Base-by-base conservation (phyloP, 768 basidiomycete species). In the Leucogyrophana mollusca region DNA sequence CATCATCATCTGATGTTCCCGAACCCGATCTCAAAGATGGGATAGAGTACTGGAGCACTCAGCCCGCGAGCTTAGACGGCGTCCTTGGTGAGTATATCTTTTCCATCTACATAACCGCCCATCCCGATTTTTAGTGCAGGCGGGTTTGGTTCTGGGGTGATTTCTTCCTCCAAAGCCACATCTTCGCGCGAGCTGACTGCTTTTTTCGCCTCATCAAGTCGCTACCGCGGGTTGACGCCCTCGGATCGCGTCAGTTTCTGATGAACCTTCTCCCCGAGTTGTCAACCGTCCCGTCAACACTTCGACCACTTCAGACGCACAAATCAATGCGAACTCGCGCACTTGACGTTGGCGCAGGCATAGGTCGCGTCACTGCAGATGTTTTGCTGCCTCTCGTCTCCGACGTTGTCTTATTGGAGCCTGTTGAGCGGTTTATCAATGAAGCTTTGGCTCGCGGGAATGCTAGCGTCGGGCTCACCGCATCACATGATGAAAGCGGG, bases 311-410 rank as follows among this genome's bases (percentile, higher is more conserved):
- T 25, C 51, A 58, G 43, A 59, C 57, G 34, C 57, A 34, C 34
- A 52, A 43, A 34, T 41, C 55, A 57, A 71, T 74, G 18, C 73
- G 81, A 37, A 80, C 73, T 21, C 80, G 90, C 36, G 94, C 89
- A 0, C 77, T 99, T 17, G 95, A 99, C 58, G 91, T 94, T 47
- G 95, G 89, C 13, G 94, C 94, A 5, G 95, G 95, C 9, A 85
- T 99, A 39, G 95, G 95, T 9, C 84, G 95, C 43, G 93, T 96
- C 21, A 95, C 94, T 0, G 73, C 81, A 2, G 83, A 89, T 54
- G 90, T 94, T 10, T 81, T 99, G 25, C 79, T 97, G n/a, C 87
- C 86, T 56, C 83, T 97, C 43, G 79, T 94, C 51, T 78, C 83
- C 18, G 87, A 92, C 54, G 91, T 97, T 39, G 83, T 93, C 35